Percentiles rank a stretch among this genome's conserved stretches.
phyloP scores from a whole-genome alignment of 257 asterid genomes.

The Gentiana dahurica region DNA sequence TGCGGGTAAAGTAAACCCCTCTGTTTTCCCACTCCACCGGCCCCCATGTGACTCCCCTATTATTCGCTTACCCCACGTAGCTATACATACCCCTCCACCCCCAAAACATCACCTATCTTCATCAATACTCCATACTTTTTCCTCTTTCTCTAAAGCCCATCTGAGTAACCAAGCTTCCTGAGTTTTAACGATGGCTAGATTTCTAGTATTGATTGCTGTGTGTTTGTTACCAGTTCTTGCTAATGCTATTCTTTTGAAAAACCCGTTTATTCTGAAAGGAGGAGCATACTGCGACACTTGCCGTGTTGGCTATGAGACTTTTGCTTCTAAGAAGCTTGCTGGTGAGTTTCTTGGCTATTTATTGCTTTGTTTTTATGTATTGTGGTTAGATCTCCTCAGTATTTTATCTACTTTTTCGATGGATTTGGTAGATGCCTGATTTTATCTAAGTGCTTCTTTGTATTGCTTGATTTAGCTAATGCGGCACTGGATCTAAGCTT shows the following conservation, averaged over 20 bases:
- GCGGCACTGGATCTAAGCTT: slow-evolving; percentile 4
- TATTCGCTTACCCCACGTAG: too few relatives aligned
- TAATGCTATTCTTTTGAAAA: slow-evolving; percentile 20
- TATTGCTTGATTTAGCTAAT: background rate
- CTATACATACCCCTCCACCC: too few relatives aligned
- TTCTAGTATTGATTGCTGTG: slow-evolving; percentile 24
- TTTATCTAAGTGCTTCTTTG: background rate
- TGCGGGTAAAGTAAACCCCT: too few relatives aligned
- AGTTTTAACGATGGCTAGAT: slow-evolving; percentile 35
- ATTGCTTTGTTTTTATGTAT: background rate
- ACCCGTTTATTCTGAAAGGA: slow-evolving; percentile 36
- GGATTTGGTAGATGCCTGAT: too few relatives aligned
- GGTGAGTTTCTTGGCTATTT: slow-evolving; percentile 20
- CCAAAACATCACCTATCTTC: too few relatives aligned
- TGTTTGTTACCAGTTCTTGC: slow-evolving; percentile 10
- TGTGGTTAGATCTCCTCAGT: background rate
- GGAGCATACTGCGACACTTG: slow-evolving; percentile 61
- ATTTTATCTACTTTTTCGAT: background rate
- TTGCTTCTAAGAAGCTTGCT: slow-evolving; percentile 31
- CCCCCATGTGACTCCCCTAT: too few relatives aligned
- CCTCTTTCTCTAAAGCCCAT: too few relatives aligned
- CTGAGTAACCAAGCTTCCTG: background rate
- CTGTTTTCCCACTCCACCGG: too few relatives aligned
- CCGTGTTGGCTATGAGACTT: slow-evolving; percentile 67
- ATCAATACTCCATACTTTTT: too few relatives aligned